Evolutionary conservation across 345 rosid genomes (phyloP).

Genomic region (Xanthoceras sorbifolium): DNA sequence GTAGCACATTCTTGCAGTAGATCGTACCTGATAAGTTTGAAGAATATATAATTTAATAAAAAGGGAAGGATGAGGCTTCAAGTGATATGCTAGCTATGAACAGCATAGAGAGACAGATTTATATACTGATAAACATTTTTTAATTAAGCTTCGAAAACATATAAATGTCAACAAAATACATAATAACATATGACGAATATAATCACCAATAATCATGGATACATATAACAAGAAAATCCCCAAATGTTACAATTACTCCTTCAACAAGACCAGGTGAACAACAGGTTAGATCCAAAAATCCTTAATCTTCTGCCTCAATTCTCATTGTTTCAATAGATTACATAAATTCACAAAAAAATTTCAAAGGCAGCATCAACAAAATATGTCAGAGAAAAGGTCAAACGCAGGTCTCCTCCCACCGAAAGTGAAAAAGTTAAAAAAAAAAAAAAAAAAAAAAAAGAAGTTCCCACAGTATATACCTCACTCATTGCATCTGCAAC

Average conservation of each 20-base stretch:
- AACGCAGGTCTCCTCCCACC: not conserved
- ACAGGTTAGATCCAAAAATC: not conserved
- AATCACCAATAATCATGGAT: not conserved
- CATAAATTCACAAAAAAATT: no score
- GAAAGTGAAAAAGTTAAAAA: not conserved
- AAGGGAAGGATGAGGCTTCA: not conserved
- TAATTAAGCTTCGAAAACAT: not conserved
- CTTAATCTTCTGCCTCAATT: not conserved
- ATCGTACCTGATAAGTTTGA: slow-evolving; percentile 68
- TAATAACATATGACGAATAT: not conserved
- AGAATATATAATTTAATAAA: slow-evolving; percentile 11
- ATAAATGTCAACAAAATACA: not conserved
- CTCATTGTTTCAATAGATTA: no score
- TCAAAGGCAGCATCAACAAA: not conserved
- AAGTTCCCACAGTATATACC: slow-evolving; percentile 44
- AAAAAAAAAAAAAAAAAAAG: not conserved
- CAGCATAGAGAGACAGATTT: not conserved
- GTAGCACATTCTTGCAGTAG: slow-evolving; percentile 98
- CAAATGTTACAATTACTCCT: not conserved
- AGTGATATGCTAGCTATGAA: not conserved
- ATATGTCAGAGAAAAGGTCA: not conserved
- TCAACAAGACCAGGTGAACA: not conserved
- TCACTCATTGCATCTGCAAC: slow-evolving; percentile 99
- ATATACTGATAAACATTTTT: not conserved
- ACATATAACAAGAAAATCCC: not conserved